Evolutionary conservation across 805 yeast species (phyloP).

Genomic region (Suhomyces sp.): DNA sequence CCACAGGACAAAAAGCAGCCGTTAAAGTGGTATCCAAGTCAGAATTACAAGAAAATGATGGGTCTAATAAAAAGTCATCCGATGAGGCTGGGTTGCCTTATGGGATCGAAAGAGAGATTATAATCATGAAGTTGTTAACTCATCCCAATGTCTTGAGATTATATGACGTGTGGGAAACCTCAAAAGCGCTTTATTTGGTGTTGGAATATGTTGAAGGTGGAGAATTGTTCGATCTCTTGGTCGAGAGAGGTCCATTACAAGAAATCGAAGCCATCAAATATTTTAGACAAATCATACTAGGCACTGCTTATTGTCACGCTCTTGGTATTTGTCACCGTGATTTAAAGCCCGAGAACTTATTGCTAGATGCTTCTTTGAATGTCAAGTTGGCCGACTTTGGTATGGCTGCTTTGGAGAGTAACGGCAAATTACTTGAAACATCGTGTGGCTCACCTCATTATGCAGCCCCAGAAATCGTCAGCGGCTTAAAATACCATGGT

Average conservation of each 20-base stretch:
- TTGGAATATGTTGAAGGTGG: conserved; percentile 88
- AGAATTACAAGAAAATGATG: conserved; percentile 37
- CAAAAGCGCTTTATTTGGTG: conserved; percentile 78
- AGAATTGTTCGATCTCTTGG: conserved; percentile 72
- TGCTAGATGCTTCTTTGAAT: conserved; percentile 62
- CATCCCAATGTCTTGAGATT: conserved; percentile 92
- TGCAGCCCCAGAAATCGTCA: conserved; percentile 84
- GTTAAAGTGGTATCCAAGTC: conserved; percentile 78
- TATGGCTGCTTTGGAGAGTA: conserved; percentile 81
- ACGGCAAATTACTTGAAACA: conserved; percentile 68
- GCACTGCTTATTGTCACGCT: conserved; percentile 78
- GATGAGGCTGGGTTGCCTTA: conserved; percentile 74
- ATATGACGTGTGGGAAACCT: conserved; percentile 97
- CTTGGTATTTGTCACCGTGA: conserved; percentile 80
- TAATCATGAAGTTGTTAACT: conserved; percentile 91
- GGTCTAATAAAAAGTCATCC: conserved; percentile 24
- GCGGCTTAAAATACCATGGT: conserved; percentile 76
- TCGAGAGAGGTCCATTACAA: conserved; percentile 64
- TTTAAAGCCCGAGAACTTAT: conserved; percentile 74
- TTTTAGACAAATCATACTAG: conserved; percentile 73
- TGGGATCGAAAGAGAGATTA: conserved; percentile 96
- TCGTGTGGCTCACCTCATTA: conserved; percentile 88
- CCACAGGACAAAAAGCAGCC: conserved; percentile 75
- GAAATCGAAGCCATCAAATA: conserved; percentile 74
- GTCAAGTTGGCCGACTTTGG: conserved; percentile 85